phyloP scores from a whole-genome alignment of 441 rosid genomes.

The Syzygium syzygioides region DNA sequence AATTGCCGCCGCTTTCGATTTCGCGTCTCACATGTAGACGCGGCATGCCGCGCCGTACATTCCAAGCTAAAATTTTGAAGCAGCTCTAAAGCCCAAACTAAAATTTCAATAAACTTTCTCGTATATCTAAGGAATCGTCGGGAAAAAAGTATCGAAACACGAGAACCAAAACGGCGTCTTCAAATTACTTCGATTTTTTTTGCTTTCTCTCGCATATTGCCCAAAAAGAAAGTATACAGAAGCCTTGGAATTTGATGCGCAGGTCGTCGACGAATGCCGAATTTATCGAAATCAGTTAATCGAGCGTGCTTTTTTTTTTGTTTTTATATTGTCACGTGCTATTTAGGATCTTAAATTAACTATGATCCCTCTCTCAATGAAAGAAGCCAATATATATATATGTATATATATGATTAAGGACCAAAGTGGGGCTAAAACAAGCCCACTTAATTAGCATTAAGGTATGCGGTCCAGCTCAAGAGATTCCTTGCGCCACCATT shows the following conservation, averaged over 20 bases:
- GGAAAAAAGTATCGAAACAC: not conserved
- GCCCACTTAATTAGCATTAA: not conserved
- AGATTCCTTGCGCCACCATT: not conserved
- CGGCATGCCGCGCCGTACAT: accelerated
- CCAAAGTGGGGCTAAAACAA: not conserved
- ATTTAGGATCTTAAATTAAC: not conserved
- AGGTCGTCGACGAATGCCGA: not conserved
- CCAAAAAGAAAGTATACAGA: not conserved
- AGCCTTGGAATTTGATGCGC: not conserved
- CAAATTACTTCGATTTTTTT: not conserved
- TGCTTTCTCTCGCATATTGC: not conserved
- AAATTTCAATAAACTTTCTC: accelerated
- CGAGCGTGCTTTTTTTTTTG: not conserved
- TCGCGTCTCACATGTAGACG: not conserved
- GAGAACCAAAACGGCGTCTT: not conserved
- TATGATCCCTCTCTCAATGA: not conserved
- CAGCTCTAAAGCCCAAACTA: not conserved
- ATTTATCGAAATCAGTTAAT: not conserved
- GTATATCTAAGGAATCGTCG: not conserved
- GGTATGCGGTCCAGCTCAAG: not conserved
- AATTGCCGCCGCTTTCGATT: not conserved
- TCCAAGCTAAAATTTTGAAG: not conserved
- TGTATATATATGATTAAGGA: not conserved
- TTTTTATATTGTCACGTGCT: not conserved
- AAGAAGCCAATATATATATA: not conserved